phyloP scores from a whole-genome alignment of 495 filamentous ascomycete species.

The Annulohypoxylon nitens region DNA sequence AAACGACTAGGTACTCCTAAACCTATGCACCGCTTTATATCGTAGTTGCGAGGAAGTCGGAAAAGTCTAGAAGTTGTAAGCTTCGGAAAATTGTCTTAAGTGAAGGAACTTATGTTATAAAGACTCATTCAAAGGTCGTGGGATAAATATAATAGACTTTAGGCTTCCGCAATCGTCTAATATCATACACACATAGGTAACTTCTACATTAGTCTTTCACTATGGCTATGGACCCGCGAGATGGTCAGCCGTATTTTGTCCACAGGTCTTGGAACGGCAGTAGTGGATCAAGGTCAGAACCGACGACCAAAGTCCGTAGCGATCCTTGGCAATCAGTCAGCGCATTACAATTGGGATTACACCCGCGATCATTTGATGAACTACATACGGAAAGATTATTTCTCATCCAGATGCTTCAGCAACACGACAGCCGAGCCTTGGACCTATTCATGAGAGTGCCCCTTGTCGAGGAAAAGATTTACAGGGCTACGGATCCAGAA shows the following conservation, averaged over 20 bases:
- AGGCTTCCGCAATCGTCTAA: neutral
- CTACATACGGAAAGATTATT: conserved; percentile 57
- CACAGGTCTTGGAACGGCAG: neutral
- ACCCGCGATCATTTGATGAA: conserved; percentile 53
- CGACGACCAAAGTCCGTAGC: conserved; percentile 13
- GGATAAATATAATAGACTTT: conserved; percentile 11
- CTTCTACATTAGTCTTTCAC: conserved; percentile 1
- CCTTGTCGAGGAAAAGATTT: conserved; percentile 45
- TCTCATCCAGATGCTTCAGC: conserved; percentile 56
- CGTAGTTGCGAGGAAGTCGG: neutral
- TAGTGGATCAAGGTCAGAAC: neutral
- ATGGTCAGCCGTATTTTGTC: neutral
- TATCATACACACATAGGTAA: neutral
- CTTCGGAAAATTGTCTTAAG: neutral
- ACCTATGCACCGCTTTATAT: neutral
- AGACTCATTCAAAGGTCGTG: neutral
- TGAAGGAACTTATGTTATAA: conserved; percentile 8
- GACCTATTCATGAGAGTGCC: conserved; percentile 52
- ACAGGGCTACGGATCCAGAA: neutral
- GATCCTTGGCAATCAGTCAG: conserved; percentile 35
- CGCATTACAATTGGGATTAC: conserved; percentile 38
- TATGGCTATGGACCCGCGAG: conserved; percentile 15
- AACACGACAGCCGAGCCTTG: conserved; percentile 50
- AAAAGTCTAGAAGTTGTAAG: conserved; percentile 21
- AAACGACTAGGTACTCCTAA: conserved; percentile 9